phyloP scores from a whole-genome alignment of 768 basidiomycete species.

The Lactifluus piperatus region DNA sequence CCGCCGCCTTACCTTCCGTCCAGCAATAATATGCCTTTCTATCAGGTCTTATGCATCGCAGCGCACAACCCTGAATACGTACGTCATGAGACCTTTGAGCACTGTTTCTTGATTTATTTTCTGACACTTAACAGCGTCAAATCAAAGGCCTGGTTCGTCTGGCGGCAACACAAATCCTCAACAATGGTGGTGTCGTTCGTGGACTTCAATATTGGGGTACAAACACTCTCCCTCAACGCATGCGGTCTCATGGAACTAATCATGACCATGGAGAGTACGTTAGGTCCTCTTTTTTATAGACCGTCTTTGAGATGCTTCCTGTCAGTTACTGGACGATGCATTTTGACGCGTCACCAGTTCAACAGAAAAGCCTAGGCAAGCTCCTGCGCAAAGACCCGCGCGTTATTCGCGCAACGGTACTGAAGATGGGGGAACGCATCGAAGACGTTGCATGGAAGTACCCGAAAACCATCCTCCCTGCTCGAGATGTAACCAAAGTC shows the following conservation, averaged over 20 bases:
- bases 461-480: conserved; percentile 31
- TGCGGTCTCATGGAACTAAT: conserved; percentile 51
- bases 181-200: conserved; percentile 76
- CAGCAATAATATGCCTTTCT: conserved; percentile 72
- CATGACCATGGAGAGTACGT: conserved; percentile 73
- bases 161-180: conserved; percentile 62
- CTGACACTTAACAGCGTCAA: conserved; percentile 42
- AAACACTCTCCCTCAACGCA: conserved; percentile 60
- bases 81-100: conserved; percentile 22
- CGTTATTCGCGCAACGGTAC: conserved; percentile 73
- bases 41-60: conserved; percentile 80
- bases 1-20: no score
- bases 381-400: conserved; percentile 73
- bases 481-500: conserved; percentile 8
- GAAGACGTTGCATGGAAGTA: conserved; percentile 56
- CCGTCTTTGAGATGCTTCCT: conserved; percentile 3
- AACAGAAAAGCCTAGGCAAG: conserved; percentile 51
- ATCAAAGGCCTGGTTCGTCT: conserved; percentile 68
- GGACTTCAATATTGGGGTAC: conserved; percentile 69
- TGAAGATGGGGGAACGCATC: conserved; percentile 67
- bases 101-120: not conserved
- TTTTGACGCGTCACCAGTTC: conserved; percentile 78
- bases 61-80: conserved; percentile 71
- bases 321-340: conserved; percentile 84
- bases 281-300: not conserved